phyloP scores from a whole-genome alignment of 73 alveolate genomes.

The Paramecium primaurelia region DNA sequence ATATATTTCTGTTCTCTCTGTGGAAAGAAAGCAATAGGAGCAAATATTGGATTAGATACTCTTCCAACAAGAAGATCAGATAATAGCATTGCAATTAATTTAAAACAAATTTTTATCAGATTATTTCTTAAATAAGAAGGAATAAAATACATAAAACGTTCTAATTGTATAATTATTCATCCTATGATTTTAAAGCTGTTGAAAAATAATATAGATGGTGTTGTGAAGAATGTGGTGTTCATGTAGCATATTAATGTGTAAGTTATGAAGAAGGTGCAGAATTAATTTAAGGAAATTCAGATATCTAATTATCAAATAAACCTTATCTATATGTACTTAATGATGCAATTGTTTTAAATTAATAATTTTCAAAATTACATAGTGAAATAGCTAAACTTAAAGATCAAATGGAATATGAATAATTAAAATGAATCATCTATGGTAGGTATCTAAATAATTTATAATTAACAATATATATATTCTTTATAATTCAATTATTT shows the following conservation, averaged over 20 bases:
- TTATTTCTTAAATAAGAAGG: not conserved
- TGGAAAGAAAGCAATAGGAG: constrained; percentile 38
- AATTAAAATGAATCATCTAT: not conserved
- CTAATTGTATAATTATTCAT: not conserved
- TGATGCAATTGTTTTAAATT: constrained; percentile 36
- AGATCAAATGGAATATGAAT: constrained; percentile 41
- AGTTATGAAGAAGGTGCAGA: not conserved
- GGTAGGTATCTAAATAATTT: not conserved
- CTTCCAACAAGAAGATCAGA: not conserved
- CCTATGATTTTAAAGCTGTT: not conserved
- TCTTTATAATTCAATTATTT: not conserved
- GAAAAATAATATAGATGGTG: constrained; percentile 41
- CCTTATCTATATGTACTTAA: constrained; percentile 27
- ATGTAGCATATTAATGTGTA: constrained; percentile 37
- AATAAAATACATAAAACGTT: not conserved
- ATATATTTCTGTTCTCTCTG: constrained; percentile 29
- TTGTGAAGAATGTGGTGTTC: constrained; percentile 51
- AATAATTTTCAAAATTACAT: constrained; percentile 41
- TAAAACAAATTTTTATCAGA: not conserved
- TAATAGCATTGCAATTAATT: constrained; percentile 24
- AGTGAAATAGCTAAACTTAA: constrained; percentile 12
- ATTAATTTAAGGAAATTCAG: not conserved
- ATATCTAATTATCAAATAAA: not conserved
- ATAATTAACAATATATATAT: not conserved
- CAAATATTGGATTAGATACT: constrained; percentile 17